Evolutionary conservation across 495 filamentous ascomycete species (phyloP).

Genomic region (Terfezia claveryi): DNA sequence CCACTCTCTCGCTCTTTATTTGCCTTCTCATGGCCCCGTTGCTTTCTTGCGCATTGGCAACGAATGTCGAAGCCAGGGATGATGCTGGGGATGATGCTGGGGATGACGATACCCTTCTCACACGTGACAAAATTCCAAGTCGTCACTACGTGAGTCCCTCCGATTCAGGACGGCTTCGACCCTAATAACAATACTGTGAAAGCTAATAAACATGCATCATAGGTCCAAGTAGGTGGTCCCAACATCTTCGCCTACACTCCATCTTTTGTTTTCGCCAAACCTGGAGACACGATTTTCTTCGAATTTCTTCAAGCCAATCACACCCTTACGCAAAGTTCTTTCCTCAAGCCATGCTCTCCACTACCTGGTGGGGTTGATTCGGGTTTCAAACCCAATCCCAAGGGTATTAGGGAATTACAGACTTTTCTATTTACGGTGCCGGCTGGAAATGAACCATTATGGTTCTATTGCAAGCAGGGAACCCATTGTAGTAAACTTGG

Average conservation of each 20-base stretch:
- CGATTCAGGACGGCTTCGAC: too few species aligned
- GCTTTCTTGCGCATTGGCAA: too few species aligned
- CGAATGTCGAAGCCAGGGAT: too few species aligned
- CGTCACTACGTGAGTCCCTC: too few species aligned
- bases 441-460: slow-evolving; percentile 28
- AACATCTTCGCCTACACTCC: slow-evolving; percentile 33
- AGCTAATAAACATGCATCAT: not conserved
- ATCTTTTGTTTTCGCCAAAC: slow-evolving; percentile 27
- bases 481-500: slow-evolving; percentile 23
- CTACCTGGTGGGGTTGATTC: slow-evolving; percentile 20
- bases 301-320: slow-evolving; percentile 43
- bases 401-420: slow-evolving; percentile 16
- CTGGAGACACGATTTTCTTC: slow-evolving; percentile 47
- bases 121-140: too few species aligned
- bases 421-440: slow-evolving; percentile 26
- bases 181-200: too few species aligned
- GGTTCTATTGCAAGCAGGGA: slow-evolving; percentile 36
- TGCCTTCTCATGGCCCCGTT: too few species aligned
- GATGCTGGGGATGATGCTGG: too few species aligned
- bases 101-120: too few species aligned
- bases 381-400: slow-evolving; percentile 25
- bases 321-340: slow-evolving; percentile 46
- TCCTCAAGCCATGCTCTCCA: slow-evolving; percentile 35
- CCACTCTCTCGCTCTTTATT: too few species aligned
- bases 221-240: not conserved